Conservation (phyloP, 331 rosid species). For the Pyracantha coccinea region DNA sequence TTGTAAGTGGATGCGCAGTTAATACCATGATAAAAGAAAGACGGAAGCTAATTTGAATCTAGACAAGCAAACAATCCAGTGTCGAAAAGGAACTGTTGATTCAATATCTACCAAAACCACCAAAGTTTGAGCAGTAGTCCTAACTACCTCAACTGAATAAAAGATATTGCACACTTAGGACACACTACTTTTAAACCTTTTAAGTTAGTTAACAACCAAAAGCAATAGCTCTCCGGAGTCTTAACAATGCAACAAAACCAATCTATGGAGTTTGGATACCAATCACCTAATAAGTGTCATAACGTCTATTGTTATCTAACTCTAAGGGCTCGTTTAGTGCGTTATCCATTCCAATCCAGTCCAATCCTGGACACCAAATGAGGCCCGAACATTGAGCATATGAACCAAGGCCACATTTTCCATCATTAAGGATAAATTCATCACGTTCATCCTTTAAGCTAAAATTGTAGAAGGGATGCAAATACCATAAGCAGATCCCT, state of each 20-base stretch:
- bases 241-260: background rate
- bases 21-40: background rate
- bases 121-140: conserved; percentile 31
- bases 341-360: background rate
- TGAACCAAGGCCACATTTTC: background rate
- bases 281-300: background rate
- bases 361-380: background rate
- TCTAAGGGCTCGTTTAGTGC: background rate
- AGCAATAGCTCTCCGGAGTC: background rate
- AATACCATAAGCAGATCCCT: background rate
- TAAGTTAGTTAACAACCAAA: background rate
- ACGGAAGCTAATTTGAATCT: background rate
- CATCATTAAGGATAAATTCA: background rate
- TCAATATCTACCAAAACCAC: conserved; percentile 36
- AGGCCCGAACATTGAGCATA: background rate
- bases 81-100: conserved; percentile 1
- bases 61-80: background rate
- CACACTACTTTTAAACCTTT: background rate
- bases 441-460: background rate
- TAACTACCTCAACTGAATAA: conserved; percentile 40
- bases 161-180: conserved; percentile 12
- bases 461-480: background rate
- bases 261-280: background rate
- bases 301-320: background rate
- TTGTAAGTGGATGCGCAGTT: no score